Evolutionary conservation across 1,284 basidiomycete species (phyloP), one percentile per base, ranked within the genome.

Genomic region (Agaricales sp.): DNA sequence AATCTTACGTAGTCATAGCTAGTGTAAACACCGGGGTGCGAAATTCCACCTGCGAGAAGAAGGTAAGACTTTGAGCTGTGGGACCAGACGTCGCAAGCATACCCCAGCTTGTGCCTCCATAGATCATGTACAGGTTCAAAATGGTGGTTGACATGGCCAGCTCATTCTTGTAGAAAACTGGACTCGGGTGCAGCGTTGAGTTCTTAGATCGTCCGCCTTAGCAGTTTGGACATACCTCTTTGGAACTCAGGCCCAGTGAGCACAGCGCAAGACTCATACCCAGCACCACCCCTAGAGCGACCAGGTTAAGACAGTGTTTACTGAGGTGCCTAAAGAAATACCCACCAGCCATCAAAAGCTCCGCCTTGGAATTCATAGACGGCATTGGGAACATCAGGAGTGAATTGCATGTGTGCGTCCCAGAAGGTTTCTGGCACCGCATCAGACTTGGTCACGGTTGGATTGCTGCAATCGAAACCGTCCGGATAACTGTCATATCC

Each of bases 391-490:
- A 62, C 62, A 20, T 66, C 56, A 2, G 73, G 73, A 26, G 62
- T 67, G 48, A 61, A 62, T 43, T 60, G 20, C 51, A 64, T 39
- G 57, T 77, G 74, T 12, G 63, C 57, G 45, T 53, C 58, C 63
- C 64, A 71, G 54, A 11, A 69, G 65, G 24, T 54, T 67, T 51
- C 67, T 37, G 71, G 68, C 23, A 75, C 73, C 18, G 66, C 67
- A 47, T 66, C 58, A 2, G 67, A 45, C 3, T 63, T 54, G 78
- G 78, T 80, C 3, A 56, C 62, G 25, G 68, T 57, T 1, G 78
- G 76, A 52, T 72, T 56, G 2, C 70, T 67, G 55, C 78, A 80
- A 57, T 80, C 74, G 56, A 80, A 80, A 0, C 73, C 74, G 50
- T 75, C 74, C 3, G 73, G 72, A 52, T 76, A 76, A n/a, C 71